A percentile compares a stretch with the other conserved stretches of the same genome.
phyloP scores from a whole-genome alignment of 106 monocot genomes.

The Apostasia shenzhenica region DNA sequence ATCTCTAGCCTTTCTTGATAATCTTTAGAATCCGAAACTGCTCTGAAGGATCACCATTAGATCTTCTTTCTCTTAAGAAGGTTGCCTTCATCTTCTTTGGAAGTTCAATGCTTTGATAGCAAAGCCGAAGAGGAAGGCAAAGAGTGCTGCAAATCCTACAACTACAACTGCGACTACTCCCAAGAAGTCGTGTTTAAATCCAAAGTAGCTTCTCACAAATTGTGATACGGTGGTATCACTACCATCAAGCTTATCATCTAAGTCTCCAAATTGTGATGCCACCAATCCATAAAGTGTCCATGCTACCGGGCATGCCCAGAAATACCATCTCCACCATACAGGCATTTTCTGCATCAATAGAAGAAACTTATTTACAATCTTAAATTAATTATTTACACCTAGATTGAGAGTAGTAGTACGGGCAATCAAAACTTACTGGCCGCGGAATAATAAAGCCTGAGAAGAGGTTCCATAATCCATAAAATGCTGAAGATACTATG shows the following conservation, averaged over 20 bases:
- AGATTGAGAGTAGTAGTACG: background rate
- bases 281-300: conserved; percentile 45
- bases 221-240: conserved; percentile 15
- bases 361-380: too few species aligned
- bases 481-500: conserved; percentile 33
- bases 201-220: conserved; percentile 40
- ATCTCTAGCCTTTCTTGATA: too few species aligned
- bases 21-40: too few species aligned
- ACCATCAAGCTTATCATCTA: background rate
- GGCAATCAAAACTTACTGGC: conserved; percentile 21
- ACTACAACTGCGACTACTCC: conserved; percentile 39
- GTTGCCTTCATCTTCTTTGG: conserved; percentile 46
- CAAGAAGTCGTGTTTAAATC: conserved; percentile 60
- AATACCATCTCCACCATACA: conserved; percentile 90
- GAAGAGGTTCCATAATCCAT: conserved; percentile 46
- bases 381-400: too few species aligned
- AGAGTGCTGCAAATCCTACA: conserved; percentile 43
- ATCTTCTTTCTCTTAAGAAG: too few species aligned
- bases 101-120: conserved; percentile 68
- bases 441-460: conserved; percentile 38
- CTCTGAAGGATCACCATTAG: too few species aligned
- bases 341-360: conserved; percentile 53
- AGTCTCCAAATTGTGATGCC: conserved; percentile 58
- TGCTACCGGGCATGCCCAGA: conserved; percentile 59
- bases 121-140: conserved; percentile 56